Base-by-base conservation (phyloP, 2,329 filamentous ascomycete genomes). In the Xylariaceae sp. region DNA sequence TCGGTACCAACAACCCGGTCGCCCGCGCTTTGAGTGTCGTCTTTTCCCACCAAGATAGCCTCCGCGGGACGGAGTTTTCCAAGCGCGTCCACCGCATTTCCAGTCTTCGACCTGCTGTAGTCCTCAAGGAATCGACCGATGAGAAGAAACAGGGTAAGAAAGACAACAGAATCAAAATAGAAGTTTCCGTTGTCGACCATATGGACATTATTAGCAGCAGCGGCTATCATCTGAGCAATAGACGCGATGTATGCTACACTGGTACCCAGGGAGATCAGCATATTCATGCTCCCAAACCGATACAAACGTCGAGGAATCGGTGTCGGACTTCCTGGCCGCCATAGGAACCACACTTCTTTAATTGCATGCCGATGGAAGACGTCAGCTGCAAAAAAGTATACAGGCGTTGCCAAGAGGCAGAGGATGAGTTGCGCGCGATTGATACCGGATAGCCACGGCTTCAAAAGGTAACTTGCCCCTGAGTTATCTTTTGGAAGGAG, bases 281-380 rank as follows among this genome's bases (percentile, higher is more conserved):
- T 87, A 67, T 95, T 95, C 92, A 96, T 96, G 74, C 91, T 96
- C 8, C 92, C 92, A 65, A 96, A 96, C n/a, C 88, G 85, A 69
- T 91, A 90, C 65, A 96, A 92, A 13, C 92, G 79, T 61, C 86
- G 81, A 15, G 88, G 63, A 3, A 95, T 68, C 0, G 89, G 88
- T 1, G 86, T 86, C 36, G 80, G 82, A 67, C 89, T 95, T 26
- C 84, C 81, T 2, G 75, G 83, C 19, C 87, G 80, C 92, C 92
- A 96, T 58, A 96, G 76, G 0, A 84, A 79, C 56, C 78, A 77
- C 12, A 96, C 73, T 64, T 96, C 92, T 67, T 91, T 94, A 61
- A 91, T 68, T 0, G 89, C 88, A 39, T 88, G 80, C 12, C 78
- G 71, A 66, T 96, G 92, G 69, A 96, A 96, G 1, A 91, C 78